Evolutionary conservation across 805 yeast genomes (phyloP).

Genomic region (Starmerella stellata): DNA sequence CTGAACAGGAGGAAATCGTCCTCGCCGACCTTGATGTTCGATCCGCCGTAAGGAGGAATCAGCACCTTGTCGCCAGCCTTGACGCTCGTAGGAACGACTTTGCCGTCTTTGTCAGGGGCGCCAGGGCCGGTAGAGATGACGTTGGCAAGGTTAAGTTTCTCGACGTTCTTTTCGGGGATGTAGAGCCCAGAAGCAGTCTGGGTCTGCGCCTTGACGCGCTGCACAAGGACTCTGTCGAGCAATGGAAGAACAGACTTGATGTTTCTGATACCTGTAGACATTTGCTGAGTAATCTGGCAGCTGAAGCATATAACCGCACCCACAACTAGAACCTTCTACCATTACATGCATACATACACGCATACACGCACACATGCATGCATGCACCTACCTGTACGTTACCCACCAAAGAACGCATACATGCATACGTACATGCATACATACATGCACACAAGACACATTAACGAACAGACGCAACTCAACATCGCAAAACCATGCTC

Average conservation of each 20-base stretch:
- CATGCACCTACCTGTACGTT: too few species aligned
- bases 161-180: constrained; percentile 91
- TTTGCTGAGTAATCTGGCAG: too few species aligned
- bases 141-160: constrained; percentile 78
- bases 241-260: constrained; percentile 81
- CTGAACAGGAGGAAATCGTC: constrained; percentile 60
- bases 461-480: too few species aligned
- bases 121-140: constrained; percentile 96
- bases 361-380: too few species aligned
- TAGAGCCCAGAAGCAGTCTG: constrained; percentile 84
- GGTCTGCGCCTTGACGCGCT: constrained; percentile 78
- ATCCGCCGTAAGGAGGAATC: constrained; percentile 90
- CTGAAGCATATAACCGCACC: too few species aligned
- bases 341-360: too few species aligned
- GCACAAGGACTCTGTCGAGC: constrained; percentile 89
- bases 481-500: too few species aligned
- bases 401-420: too few species aligned
- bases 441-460: too few species aligned
- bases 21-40: constrained; percentile 69
- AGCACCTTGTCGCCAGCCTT: constrained; percentile 82
- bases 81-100: constrained; percentile 54
- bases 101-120: constrained; percentile 54
- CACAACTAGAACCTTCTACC: too few species aligned
- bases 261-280: constrained; percentile 38
- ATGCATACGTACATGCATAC: too few species aligned